Conservation (phyloP, 108 stramenopile genomes). For the Aurantiochytrium sp. region DNA sequence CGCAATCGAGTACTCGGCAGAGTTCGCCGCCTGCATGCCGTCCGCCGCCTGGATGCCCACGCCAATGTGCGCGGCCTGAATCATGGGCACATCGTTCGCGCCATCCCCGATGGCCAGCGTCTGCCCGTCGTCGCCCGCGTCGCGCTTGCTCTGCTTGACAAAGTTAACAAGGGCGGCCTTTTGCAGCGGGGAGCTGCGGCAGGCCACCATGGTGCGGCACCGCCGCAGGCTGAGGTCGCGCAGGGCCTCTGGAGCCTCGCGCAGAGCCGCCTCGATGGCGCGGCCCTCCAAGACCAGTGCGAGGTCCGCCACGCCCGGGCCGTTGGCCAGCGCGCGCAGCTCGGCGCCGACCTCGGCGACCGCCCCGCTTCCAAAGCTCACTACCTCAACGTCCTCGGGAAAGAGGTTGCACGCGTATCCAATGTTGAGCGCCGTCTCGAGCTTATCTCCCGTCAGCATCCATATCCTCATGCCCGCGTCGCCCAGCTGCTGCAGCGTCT, state of each 20-base stretch:
- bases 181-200: constrained; percentile 55
- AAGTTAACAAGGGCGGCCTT: constrained; percentile 58
- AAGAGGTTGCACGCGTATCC: constrained; percentile 49
- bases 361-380: constrained; percentile 32
- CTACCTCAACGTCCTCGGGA: constrained; percentile 34
- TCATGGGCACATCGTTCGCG: constrained; percentile 65
- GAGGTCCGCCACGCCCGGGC: not conserved
- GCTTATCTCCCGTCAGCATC: constrained; percentile 62
- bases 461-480: constrained; percentile 58
- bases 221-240: not conserved
- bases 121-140: constrained; percentile 27
- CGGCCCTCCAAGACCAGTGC: constrained; percentile 41
- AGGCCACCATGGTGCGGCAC: constrained; percentile 48
- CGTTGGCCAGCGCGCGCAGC: not conserved
- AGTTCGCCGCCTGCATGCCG: constrained; percentile 59
- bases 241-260: not conserved
- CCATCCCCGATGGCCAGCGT: constrained; percentile 64
- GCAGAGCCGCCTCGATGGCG: not conserved
- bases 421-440: constrained; percentile 63
- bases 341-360: not conserved
- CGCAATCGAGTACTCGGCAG: constrained; percentile 77
- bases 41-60: constrained; percentile 58
- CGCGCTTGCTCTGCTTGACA: constrained; percentile 37
- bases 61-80: constrained; percentile 58
- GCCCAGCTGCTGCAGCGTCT: constrained; percentile 45